A percentile compares a stretch with the other conserved stretches of the same genome.
phyloP scores from a whole-genome alignment of 1,139 yeast genomes.

The Meyerozyma elateridarum region DNA sequence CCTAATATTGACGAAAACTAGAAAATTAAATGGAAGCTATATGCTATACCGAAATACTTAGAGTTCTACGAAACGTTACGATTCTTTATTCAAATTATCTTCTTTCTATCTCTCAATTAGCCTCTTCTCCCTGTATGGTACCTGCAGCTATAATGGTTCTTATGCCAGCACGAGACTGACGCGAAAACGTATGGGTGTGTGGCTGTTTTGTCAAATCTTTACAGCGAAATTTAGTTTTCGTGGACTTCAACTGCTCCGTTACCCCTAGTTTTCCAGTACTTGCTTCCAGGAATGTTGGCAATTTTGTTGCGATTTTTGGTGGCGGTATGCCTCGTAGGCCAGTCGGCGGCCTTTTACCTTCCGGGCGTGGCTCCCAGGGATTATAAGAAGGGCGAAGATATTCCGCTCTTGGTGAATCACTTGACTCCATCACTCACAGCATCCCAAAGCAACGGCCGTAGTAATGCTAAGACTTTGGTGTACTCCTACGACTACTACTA shows the following conservation, averaged over 20 bases:
- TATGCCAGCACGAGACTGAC: too few relatives aligned
- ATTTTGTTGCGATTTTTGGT: slow-evolving; percentile 2
- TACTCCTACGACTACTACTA: slow-evolving; percentile 85
- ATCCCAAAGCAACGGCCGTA: slow-evolving; percentile 14
- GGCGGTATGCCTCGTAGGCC: slow-evolving; percentile 6
- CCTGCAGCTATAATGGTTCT: too few relatives aligned
- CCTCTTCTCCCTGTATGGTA: too few relatives aligned
- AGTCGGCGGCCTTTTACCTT: slow-evolving; percentile 52
- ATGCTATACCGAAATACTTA: too few relatives aligned
- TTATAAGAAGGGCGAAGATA: slow-evolving; percentile 63
- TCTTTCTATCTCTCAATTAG: too few relatives aligned
- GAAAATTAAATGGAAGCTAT: too few relatives aligned
- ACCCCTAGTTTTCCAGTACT: too few relatives aligned
- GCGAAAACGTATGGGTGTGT: background rate
- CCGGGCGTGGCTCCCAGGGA: slow-evolving; percentile 97
- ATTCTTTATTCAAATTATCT: too few relatives aligned
- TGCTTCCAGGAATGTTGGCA: too few relatives aligned
- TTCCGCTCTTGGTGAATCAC: slow-evolving; percentile 83
- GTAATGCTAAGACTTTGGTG: slow-evolving; percentile 47
- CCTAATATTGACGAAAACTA: too few relatives aligned
- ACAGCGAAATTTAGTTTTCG: background rate
- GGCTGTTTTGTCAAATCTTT: slow-evolving; percentile 1
- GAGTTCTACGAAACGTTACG: too few relatives aligned
- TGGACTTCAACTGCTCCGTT: background rate
- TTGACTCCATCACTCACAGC: slow-evolving; percentile 68